Percentiles rank a stretch among this genome's conserved stretches.
These are phyloP conservation scores for Lactifluus pinguis DNA, from an alignment of 768 basidiomycete species.

Conservation along the genomic window DNA sequence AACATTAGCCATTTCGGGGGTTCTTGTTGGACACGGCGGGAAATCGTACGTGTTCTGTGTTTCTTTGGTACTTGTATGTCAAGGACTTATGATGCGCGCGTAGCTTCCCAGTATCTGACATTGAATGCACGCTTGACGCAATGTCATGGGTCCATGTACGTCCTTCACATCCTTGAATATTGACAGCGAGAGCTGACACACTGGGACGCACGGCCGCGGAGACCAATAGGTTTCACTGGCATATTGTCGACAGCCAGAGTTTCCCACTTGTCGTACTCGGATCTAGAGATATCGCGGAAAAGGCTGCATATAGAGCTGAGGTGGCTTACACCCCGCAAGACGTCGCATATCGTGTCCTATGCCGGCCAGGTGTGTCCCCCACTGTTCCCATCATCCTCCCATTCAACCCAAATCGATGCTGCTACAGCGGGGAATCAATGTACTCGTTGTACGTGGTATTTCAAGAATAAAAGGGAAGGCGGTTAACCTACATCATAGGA, in stretches of 20 bases:
- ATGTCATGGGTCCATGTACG: too few relatives aligned
- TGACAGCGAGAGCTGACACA: neutral
- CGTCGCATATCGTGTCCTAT: conserved; percentile 35
- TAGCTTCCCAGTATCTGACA: too few relatives aligned
- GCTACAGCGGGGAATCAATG: conserved; percentile 42
- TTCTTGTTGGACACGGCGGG: too few relatives aligned
- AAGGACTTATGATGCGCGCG: too few relatives aligned
- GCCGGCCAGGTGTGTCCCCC: conserved; percentile 34
- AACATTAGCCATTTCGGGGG: too few relatives aligned
- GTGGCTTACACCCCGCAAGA: conserved; percentile 30
- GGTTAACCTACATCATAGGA: conserved; percentile 43
- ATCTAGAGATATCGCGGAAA: conserved; percentile 30
- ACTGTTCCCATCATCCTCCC: neutral
- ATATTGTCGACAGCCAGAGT: conserved; percentile 42
- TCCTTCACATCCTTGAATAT: too few relatives aligned
- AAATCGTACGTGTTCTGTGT: too few relatives aligned
- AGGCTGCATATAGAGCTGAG: conserved; percentile 36
- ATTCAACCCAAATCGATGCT: neutral
- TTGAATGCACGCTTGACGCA: too few relatives aligned
- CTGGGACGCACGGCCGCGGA: conserved; percentile 18
- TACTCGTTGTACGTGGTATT: conserved; percentile 29
- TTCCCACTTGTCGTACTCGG: conserved; percentile 38
- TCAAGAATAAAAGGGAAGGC: too few relatives aligned
- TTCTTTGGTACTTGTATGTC: too few relatives aligned
- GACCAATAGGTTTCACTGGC: conserved; percentile 41